Evolutionary conservation across 805 yeast genomes (phyloP).

Genomic region (Lachancea sp.): DNA sequence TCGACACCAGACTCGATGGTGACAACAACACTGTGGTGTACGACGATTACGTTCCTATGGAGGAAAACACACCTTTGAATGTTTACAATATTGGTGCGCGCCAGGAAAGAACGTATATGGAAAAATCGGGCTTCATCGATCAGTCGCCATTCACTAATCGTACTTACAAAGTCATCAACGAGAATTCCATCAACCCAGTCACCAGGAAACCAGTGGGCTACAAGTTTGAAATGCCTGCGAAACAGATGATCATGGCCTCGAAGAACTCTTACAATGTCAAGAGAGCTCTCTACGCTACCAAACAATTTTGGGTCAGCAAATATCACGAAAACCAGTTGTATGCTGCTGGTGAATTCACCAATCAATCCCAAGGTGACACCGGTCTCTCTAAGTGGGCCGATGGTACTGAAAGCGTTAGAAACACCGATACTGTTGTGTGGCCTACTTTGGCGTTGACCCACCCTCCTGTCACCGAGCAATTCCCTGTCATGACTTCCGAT

Average conservation of each 20-base stretch:
- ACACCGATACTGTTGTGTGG: constrained; percentile 74
- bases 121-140: constrained; percentile 64
- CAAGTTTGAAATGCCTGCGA: constrained; percentile 66
- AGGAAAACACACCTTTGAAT: constrained; percentile 46
- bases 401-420: constrained; percentile 60
- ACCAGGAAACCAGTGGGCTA: constrained; percentile 71
- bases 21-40: constrained; percentile 66
- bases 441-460: constrained; percentile 78
- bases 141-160: constrained; percentile 73
- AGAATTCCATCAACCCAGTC: constrained; percentile 60
- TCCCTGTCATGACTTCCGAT: constrained; percentile 88
- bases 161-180: constrained; percentile 69
- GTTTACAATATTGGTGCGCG: constrained; percentile 67
- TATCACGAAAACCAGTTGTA: constrained; percentile 64
- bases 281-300: constrained; percentile 70
- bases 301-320: constrained; percentile 79
- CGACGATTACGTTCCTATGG: constrained; percentile 63
- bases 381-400: constrained; percentile 70
- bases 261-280: constrained; percentile 55
- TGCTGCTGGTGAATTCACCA: constrained; percentile 84
- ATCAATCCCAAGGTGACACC: constrained; percentile 64
- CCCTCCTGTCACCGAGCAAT: constrained; percentile 76
- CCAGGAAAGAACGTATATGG: constrained; percentile 56
- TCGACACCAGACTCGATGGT: constrained; percentile 80
- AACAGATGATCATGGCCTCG: constrained; percentile 67